Conservation (phyloP, 1,284 basidiomycete species). For the Schizopora paradoxa region DNA sequence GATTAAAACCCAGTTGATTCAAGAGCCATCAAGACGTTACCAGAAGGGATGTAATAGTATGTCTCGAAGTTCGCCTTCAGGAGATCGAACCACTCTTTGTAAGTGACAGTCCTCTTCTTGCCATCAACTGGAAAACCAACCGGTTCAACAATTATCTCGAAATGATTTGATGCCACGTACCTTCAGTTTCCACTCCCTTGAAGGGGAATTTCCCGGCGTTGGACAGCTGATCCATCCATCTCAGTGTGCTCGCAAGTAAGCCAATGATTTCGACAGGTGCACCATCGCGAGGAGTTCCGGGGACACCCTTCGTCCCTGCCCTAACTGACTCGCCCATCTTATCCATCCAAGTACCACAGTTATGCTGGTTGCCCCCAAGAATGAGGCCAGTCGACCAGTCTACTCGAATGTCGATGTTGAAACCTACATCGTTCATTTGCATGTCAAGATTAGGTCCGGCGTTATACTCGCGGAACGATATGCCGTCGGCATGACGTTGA, state of each 20-base stretch:
- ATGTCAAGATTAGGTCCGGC: slow-evolving; percentile 93
- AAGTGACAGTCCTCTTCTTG: slow-evolving; percentile 69
- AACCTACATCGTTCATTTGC: slow-evolving; percentile 92
- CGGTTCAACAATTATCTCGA: neutral
- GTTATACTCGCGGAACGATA: slow-evolving; percentile 94
- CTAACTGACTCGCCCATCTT: slow-evolving; percentile 92
- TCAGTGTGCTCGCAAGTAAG: slow-evolving; percentile 85
- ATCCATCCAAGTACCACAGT: slow-evolving; percentile 95
- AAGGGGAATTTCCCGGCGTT: slow-evolving; percentile 76
- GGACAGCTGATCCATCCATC: slow-evolving; percentile 78
- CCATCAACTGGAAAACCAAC: slow-evolving; percentile 60
- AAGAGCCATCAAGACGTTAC: slow-evolving; percentile 35
- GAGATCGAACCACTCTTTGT: slow-evolving; percentile 85
- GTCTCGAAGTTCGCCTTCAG: slow-evolving; percentile 87
- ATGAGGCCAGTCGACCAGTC: slow-evolving; percentile 94
- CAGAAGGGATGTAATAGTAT: slow-evolving; percentile 84
- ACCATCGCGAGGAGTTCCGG: slow-evolving; percentile 93
- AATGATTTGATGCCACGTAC: slow-evolving; percentile 63
- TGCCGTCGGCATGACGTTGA: slow-evolving; percentile 89
- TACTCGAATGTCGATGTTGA: slow-evolving; percentile 89
- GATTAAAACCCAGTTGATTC: neutral
- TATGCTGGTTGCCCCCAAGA: slow-evolving; percentile 80
- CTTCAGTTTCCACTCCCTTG: slow-evolving; percentile 77
- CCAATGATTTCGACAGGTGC: slow-evolving; percentile 96
- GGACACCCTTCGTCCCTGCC: slow-evolving; percentile 91